Conservation (phyloP, 2,329 filamentous ascomycete genomes). For the Claviceps maximensis region DNA sequence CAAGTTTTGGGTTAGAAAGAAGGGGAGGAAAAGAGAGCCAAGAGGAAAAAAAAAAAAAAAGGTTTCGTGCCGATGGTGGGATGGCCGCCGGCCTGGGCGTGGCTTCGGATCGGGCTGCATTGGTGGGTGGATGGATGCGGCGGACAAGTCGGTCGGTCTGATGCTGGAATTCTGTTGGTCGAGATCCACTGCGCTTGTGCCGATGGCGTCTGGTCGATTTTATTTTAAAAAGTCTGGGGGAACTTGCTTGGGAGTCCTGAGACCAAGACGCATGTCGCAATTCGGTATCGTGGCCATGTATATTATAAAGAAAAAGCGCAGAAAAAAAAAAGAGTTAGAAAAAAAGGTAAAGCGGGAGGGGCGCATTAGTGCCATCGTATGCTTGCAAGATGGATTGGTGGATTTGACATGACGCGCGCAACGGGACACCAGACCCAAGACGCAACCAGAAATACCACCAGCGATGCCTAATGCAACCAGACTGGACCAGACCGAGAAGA, state of each 20-base stretch:
- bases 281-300: too few species aligned
- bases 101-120: neutral
- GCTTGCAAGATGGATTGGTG: too few species aligned
- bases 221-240: too few species aligned
- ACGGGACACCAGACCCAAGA: neutral
- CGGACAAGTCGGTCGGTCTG: too few species aligned
- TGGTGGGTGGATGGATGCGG: neutral
- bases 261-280: too few species aligned
- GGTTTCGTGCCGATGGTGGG: neutral
- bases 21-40: too few species aligned
- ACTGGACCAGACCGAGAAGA: neutral
- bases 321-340: too few species aligned
- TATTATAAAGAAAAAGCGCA: too few species aligned
- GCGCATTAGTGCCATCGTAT: too few species aligned
- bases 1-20: neutral
- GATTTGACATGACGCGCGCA: neutral
- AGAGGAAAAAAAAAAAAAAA: neutral
- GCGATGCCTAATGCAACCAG: neutral
- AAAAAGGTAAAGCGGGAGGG: too few species aligned
- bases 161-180: neutral
- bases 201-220: neutral
- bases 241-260: too few species aligned
- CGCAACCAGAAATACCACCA: neutral
- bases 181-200: neutral
- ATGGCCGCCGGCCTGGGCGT: neutral